phyloP scores from a whole-genome alignment of 306 rosid genomes.

The Quercus rubra region DNA sequence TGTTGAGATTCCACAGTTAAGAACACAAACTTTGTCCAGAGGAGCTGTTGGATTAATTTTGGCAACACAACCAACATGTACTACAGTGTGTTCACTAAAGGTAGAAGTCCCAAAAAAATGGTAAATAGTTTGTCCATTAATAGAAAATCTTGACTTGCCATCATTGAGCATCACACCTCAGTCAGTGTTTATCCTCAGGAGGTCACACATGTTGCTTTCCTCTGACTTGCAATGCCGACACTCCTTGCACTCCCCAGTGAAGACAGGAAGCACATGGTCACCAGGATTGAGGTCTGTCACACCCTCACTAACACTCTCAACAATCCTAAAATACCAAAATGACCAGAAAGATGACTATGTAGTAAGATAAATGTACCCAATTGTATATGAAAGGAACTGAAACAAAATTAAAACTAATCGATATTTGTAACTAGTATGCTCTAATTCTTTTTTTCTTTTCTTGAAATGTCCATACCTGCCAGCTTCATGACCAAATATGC shows the following conservation, averaged over 20 bases:
- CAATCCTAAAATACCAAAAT: too few relatives aligned
- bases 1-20: slow-evolving; percentile 87
- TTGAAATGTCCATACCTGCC: slow-evolving; percentile 53
- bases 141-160: slow-evolving; percentile 59
- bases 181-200: slow-evolving; percentile 82
- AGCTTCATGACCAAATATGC: slow-evolving; percentile 90
- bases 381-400: neutral
- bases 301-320: too few relatives aligned
- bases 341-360: too few relatives aligned
- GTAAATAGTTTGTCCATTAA: slow-evolving; percentile 61
- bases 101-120: slow-evolving; percentile 91
- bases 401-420: too few relatives aligned
- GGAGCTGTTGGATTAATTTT: slow-evolving; percentile 84
- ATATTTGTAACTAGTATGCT: too few relatives aligned
- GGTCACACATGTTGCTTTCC: slow-evolving; percentile 95
- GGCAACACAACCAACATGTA: slow-evolving; percentile 71
- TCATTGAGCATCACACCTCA: slow-evolving; percentile 71
- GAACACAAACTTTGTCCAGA: slow-evolving; percentile 83
- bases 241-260: slow-evolving; percentile 87
- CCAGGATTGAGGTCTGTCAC: too few relatives aligned
- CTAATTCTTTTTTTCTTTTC: too few relatives aligned
- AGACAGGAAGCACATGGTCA: slow-evolving; percentile 42
- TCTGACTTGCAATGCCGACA: slow-evolving; percentile 76
- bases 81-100: slow-evolving; percentile 77
- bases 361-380: too few relatives aligned